A percentile compares a stretch with the other conserved stretches of the same genome.
Evolutionary conservation across 1,284 basidiomycete species (phyloP).

Genomic region (Leccinum pachyderme): DNA sequence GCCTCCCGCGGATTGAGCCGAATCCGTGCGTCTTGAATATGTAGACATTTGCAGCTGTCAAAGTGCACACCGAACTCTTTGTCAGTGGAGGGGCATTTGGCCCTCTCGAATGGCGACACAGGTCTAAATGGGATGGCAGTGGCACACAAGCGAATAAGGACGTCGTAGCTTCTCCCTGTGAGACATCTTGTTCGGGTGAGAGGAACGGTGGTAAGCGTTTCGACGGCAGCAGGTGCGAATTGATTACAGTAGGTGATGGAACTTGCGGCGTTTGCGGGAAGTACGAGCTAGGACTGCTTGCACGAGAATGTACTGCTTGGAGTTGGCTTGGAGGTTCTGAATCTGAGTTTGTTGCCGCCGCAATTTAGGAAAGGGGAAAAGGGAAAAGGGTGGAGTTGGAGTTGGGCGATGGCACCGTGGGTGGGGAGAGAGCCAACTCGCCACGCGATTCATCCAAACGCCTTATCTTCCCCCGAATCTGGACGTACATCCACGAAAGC

Average conservation of each 20-base stretch:
- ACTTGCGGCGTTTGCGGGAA: conserved; percentile 6
- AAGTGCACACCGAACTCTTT: conserved; percentile 30
- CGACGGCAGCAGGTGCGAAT: neutral
- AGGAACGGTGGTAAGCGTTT: neutral
- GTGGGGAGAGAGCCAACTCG: conserved; percentile 17
- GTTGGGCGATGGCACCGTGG: conserved; percentile 29
- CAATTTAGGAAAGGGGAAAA: conserved; percentile 59
- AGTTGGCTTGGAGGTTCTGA: conserved; percentile 14
- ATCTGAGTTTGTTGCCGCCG: conserved; percentile 32
- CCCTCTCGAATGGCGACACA: conserved; percentile 22
- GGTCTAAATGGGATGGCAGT: conserved; percentile 15
- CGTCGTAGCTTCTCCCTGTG: conserved; percentile 15
- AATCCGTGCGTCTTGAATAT: conserved; percentile 41
- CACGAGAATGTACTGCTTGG: conserved; percentile 12
- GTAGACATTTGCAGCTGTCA: conserved; percentile 12
- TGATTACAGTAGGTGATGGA: conserved; percentile 3
- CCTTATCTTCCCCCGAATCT: conserved; percentile 40
- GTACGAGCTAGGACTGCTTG: conserved; percentile 16
- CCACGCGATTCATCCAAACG: conserved; percentile 44
- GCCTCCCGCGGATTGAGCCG: conserved; percentile 51
- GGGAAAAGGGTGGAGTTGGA: conserved; percentile 66
- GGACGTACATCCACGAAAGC: conserved; percentile 29
- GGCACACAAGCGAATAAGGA: conserved; percentile 21
- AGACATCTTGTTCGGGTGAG: conserved; percentile 1
- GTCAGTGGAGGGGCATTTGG: conserved; percentile 12